These are phyloP conservation scores for Serendipita sp. DNA, from an alignment of 768 basidiomycete species.

Conservation along the genomic window DNA sequence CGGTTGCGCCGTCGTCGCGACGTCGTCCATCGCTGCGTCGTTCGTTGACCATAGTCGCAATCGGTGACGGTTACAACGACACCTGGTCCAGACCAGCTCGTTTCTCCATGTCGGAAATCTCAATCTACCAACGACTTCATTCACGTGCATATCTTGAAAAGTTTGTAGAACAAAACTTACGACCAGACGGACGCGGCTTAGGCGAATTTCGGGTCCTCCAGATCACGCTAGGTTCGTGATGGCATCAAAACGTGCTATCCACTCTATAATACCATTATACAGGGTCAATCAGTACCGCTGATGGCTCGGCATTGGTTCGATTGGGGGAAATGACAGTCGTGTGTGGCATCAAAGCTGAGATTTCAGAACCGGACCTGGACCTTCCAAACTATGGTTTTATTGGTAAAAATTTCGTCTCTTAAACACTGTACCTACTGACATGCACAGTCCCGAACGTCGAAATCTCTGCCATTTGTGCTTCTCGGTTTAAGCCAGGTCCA, in stretches of 20 bases:
- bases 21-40: too few species aligned
- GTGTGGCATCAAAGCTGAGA: slow-evolving; percentile 92
- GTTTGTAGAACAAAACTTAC: slow-evolving; percentile 58
- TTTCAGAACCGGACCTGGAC: slow-evolving; percentile 78
- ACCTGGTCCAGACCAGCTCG: too few species aligned
- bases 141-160: slow-evolving; percentile 77
- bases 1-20: background rate
- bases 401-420: slow-evolving; percentile 33
- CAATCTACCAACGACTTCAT: slow-evolving; percentile 74
- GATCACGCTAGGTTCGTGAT: slow-evolving; percentile 59
- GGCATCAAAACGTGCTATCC: background rate
- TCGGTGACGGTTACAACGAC: too few species aligned
- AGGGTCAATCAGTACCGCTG: slow-evolving; percentile 91
- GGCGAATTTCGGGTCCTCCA: slow-evolving; percentile 57
- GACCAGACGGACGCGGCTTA: slow-evolving; percentile 72
- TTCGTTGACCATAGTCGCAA: too few species aligned
- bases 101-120: background rate
- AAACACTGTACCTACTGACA: background rate
- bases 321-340: slow-evolving; percentile 89
- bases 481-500: slow-evolving; percentile 89
- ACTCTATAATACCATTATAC: background rate
- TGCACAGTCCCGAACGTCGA: slow-evolving; percentile 85
- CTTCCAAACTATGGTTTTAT: slow-evolving; percentile 62
- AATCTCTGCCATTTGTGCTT: slow-evolving; percentile 82
- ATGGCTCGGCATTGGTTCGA: slow-evolving; percentile 82